A percentile compares a stretch with the other conserved stretches of the same genome.
phyloP scores from a whole-genome alignment of 2,329 filamentous ascomycete genomes.

The Cladosporium velox region DNA sequence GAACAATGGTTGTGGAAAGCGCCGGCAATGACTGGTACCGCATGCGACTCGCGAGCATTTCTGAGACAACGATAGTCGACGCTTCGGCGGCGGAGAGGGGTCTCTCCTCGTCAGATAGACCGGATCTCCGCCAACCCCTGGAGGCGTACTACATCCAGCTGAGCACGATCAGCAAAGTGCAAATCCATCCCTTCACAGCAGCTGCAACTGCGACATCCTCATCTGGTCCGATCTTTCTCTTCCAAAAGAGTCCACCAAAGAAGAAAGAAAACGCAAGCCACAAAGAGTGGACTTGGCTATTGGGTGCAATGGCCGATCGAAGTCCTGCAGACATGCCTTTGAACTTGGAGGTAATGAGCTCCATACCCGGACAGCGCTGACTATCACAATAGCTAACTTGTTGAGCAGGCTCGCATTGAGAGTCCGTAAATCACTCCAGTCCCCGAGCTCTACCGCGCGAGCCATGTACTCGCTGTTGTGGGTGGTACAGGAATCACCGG shows the following conservation, averaged over 20 bases:
- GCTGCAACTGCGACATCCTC: neutral
- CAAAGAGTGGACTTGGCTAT: neutral
- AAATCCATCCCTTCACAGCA: constrained; percentile 3
- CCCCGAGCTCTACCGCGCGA: neutral
- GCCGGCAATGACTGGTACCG: neutral
- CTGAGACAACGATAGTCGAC: neutral
- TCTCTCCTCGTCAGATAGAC: neutral
- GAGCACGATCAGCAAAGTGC: neutral
- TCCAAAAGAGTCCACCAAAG: neutral
- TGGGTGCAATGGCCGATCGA: neutral
- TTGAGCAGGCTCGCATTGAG: neutral
- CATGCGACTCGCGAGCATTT: neutral
- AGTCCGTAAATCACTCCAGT: neutral
- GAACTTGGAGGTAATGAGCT: neutral
- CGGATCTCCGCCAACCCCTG: neutral
- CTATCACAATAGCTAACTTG: neutral
- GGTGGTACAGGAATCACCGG: neutral
- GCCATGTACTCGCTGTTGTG: neutral
- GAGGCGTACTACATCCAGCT: neutral
- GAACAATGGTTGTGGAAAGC: neutral
- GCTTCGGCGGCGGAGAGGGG: neutral
- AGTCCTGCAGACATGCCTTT: neutral
- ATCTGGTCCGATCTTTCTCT: neutral
- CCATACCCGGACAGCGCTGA: neutral
- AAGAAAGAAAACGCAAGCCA: neutral